Percentiles rank a stretch among this genome's conserved stretches.
Conservation (phyloP, 176 grass and related monocot species). For the Phoenix roebelenii region DNA sequence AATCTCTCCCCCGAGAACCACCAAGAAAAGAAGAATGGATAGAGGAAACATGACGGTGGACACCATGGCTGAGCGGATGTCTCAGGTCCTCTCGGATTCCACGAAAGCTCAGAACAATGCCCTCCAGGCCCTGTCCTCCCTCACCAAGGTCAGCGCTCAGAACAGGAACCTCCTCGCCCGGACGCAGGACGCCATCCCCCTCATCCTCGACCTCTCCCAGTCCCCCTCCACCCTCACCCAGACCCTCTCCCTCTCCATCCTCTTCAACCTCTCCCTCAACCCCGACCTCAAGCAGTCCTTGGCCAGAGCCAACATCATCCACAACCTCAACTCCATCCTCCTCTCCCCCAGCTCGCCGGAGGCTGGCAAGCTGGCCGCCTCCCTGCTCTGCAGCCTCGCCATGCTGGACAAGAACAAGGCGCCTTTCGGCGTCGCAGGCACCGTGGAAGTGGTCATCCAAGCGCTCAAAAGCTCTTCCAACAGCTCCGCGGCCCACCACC, state of each 20-base stretch:
- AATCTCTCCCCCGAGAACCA: too few species aligned
- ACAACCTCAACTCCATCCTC: conserved; percentile 3
- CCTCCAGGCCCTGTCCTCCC: not conserved
- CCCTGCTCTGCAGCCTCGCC: conserved; percentile 21
- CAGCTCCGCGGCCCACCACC: not conserved
- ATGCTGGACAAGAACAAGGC: conserved; percentile 22
- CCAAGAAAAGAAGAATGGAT: too few species aligned
- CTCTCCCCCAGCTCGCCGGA: not conserved
- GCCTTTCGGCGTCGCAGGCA: not conserved
- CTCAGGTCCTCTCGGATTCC: conserved; percentile 2
- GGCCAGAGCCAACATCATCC: not conserved
- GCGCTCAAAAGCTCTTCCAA: too few species aligned
- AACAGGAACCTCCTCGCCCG: conserved; percentile 4
- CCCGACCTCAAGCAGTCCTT: conserved; percentile 5
- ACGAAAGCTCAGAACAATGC: not conserved
- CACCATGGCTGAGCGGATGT: not conserved
- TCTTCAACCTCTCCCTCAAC: conserved; percentile 23
- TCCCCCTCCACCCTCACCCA: not conserved
- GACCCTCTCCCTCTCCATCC: conserved; percentile 1
- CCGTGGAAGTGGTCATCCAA: too few species aligned
- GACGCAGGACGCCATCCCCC: not conserved
- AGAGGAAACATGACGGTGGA: too few species aligned
- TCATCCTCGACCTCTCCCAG: not conserved
- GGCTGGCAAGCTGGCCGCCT: conserved; percentile 2
- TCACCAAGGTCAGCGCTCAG: conserved; percentile 5